Evolutionary conservation across 2,329 filamentous ascomycete genomes (phyloP).

Genomic region (Juglanconis juglandina): DNA sequence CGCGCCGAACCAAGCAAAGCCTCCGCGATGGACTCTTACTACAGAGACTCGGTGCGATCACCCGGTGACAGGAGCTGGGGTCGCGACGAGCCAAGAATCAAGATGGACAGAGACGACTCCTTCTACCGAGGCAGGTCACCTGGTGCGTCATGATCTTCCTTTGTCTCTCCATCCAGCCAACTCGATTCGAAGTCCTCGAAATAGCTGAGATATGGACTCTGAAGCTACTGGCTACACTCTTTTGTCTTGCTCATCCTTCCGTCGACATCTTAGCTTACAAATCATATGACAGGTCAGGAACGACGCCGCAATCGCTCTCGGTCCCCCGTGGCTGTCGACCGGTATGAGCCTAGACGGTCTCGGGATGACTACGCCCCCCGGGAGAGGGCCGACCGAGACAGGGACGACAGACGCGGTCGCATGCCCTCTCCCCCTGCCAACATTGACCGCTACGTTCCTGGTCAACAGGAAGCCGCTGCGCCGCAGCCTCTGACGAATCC

Average conservation of each 20-base stretch:
- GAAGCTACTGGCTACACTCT: background rate
- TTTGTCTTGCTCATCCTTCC: background rate
- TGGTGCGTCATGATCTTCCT: slow-evolving; percentile 49
- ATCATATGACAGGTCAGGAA: slow-evolving; percentile 46
- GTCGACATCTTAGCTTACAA: slow-evolving; percentile 22
- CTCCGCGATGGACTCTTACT: slow-evolving; percentile 53
- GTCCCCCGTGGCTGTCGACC: slow-evolving; percentile 68
- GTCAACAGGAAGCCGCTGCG: slow-evolving; percentile 53
- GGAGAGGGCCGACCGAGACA: slow-evolving; percentile 29
- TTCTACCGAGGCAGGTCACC: slow-evolving; percentile 68
- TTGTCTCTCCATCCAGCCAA: background rate
- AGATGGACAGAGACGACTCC: slow-evolving; percentile 54
- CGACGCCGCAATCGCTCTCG: slow-evolving; percentile 64
- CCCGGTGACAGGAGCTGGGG: slow-evolving; percentile 52
- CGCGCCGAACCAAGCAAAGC: slow-evolving; percentile 13
- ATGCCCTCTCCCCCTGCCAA: slow-evolving; percentile 63
- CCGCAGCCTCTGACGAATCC: slow-evolving; percentile 57
- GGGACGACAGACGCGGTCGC: slow-evolving; percentile 59
- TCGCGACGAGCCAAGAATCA: slow-evolving; percentile 50
- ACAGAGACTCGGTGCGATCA: slow-evolving; percentile 53
- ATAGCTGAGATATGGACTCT: background rate
- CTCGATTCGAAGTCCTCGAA: background rate
- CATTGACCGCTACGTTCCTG: slow-evolving; percentile 82
- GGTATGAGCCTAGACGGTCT: slow-evolving; percentile 69
- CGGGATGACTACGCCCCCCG: slow-evolving; percentile 42